Evolutionary conservation across 2,329 filamentous ascomycete genomes (phyloP), one percentile per base, ranked within the genome.

Genomic region (Penicillium italicum): DNA sequence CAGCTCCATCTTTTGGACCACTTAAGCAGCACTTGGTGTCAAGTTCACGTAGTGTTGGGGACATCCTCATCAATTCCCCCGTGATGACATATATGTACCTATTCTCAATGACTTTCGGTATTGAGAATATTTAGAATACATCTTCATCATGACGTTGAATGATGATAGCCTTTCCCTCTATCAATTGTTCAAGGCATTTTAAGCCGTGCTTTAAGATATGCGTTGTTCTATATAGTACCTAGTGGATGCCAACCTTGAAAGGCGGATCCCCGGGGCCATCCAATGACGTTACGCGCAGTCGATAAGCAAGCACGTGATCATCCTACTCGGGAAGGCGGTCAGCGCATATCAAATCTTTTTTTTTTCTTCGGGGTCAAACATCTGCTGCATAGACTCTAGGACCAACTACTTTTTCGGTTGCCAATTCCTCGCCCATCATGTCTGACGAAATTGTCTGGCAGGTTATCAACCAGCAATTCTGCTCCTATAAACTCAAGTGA

Each of bases 391-490:
- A 50, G 38, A 43, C 38, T 34, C 16, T 10, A 50, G 37, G 30
- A 43, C 8, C 38, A 50, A 43, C 48, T 38, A 44, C 20, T 50
- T 26, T 48, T 49, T 33, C 30, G 48, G 48, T 50, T 50, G 43
- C 43, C 48, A 59, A 33, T 63, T 58, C 28, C 47, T 63, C 22
- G 49, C 62, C 60, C 49, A 66, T 62, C 59, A 61, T 90, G 56
- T 95, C 91, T 61, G 93, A 97, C 80, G 93, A 97, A 77, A 95
- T 97, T 63, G 88, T 97, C 62, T 99, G 94, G 94, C 87, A 92
- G 74, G 90, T 97, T 55, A 96, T 97, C 65, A 95, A 96, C 76
- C 90, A 94, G 76, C 89, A 93, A 72, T 95, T 94, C 74, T 97
- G 94, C 79, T 87, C 89, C 49, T 97, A 92, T 81, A 97, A 97